Base-by-base conservation (phyloP, 805 yeast genomes). In the Grigorovia humatica region DNA sequence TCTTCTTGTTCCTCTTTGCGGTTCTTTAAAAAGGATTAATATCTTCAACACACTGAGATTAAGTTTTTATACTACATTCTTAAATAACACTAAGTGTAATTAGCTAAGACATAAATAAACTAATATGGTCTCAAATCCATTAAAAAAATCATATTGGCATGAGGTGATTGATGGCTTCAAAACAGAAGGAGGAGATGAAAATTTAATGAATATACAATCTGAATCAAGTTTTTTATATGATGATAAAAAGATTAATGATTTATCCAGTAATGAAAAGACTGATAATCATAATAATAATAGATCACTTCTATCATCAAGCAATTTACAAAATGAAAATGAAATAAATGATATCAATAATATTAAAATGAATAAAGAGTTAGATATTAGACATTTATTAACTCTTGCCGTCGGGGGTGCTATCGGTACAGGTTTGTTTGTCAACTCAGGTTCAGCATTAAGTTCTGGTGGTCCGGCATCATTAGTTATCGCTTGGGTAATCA, bases 391-490 rank as follows among this genome's bases (percentile, higher is more conserved):
- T 59, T 63, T 82, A 59, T 80, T 81, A 57, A 80, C 83, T 78
- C 76, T 83, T 54, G 81, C 87, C 40, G 78, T 83, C 46, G 86
- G 86, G 43, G 82, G 85, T 46, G 75, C 82, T 44, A 78, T 82
- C 42, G 87, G 87, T 53, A 81, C 86, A 0, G 87, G 88, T 62
- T 67, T 82, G 51, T 81, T 83, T 55, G 77, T 82, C 50, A 86
- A 85, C 52, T 75, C 84, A 2, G 87, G 86, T 50, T 67, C 74
- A 44, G 79, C 85, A 1, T 69, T 83, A 54, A 63, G 64, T 40
- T 71, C 74, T 18, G 84, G 84, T 60, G 88, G 88, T 44, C 84
- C 86, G 5, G 85, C 81, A 2, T 77, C 83, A 38, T 64, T 82
- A 40, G 72, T 82, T 48, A 76, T 82, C 44, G 82, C 78, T 54